Percentiles rank a stretch among this genome's conserved stretches.
Conservation (phyloP, 768 basidiomycete species). For the Hygrocybe coccinea region DNA sequence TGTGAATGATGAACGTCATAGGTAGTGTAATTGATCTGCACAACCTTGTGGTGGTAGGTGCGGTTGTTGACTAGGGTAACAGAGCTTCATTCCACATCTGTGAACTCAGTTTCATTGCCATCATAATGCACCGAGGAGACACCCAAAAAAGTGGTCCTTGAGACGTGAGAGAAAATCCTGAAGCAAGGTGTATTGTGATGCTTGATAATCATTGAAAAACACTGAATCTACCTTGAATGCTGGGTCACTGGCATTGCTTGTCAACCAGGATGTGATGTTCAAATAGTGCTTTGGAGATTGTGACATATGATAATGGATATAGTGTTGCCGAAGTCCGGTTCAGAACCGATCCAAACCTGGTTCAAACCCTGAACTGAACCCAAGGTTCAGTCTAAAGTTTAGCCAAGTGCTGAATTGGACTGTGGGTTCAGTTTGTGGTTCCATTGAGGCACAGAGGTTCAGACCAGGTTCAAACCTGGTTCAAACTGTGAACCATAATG, state of each 20-base stretch:
- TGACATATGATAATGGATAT: conserved; percentile 21
- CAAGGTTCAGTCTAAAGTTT: conserved; percentile 17
- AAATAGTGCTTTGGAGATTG: conserved; percentile 15
- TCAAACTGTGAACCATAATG: too few relatives aligned
- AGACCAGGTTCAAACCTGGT: too few relatives aligned
- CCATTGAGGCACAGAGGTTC: too few relatives aligned
- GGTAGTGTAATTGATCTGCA: conserved; percentile 19
- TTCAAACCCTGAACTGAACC: conserved; percentile 10
- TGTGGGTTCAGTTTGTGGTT: too few relatives aligned
- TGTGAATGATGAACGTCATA: conserved; percentile 34
- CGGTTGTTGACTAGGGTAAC: conserved; percentile 20
- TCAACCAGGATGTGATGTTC: conserved; percentile 15
- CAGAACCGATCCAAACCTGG: too few relatives aligned
- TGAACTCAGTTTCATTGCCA: conserved; percentile 16
- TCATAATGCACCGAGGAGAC: conserved; percentile 16
- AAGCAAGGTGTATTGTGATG: conserved; percentile 12
- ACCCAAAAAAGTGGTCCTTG: conserved; percentile 25
- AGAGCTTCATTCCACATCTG: conserved; percentile 7
- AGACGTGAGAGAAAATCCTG: conserved; percentile 27
- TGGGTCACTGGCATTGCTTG: not conserved
- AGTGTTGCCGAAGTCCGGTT: too few relatives aligned
- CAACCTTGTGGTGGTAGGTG: conserved; percentile 27
- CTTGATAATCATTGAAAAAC: not conserved
- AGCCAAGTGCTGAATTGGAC: too few relatives aligned
- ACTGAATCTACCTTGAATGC: conserved; percentile 19